Evolutionary conservation across 805 yeast genomes (phyloP).

Genomic region (Wickerhamiella shivajii): DNA sequence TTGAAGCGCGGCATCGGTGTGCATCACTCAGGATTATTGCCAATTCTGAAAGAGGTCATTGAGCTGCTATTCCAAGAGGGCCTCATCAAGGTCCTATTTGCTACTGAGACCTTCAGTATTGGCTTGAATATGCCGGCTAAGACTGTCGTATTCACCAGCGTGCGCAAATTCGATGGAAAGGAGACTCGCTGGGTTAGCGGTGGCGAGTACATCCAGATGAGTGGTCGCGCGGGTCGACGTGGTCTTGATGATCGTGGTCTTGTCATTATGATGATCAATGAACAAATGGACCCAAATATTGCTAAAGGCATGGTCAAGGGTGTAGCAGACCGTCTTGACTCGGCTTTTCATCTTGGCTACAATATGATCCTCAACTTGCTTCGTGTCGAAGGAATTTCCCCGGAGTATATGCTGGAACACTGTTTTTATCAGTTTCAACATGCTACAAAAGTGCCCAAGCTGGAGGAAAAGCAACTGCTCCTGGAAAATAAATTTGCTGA

Average conservation of each 20-base stretch:
- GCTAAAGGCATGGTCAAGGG: constrained; percentile 99
- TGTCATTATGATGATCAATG: constrained; percentile 98
- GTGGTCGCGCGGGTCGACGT: constrained; percentile 99
- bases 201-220: constrained; percentile 99
- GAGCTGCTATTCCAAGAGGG: constrained; percentile 97
- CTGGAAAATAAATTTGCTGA: constrained; percentile 35
- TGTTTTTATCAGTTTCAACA: constrained; percentile 94
- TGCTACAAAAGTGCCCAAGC: constrained; percentile 72
- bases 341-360: constrained; percentile 94
- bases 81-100: constrained; percentile 80
- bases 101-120: constrained; percentile 96
- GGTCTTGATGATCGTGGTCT: constrained; percentile 99
- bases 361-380: constrained; percentile 89
- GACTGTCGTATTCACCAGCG: constrained; percentile 94
- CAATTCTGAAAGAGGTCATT: constrained; percentile 85
- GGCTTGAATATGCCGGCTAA: constrained; percentile 99
- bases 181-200: constrained; percentile 99
- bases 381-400: constrained; percentile 97
- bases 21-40: constrained; percentile 92
- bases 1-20: constrained; percentile 94
- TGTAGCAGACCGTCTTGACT: constrained; percentile 92
- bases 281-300: constrained; percentile 98
- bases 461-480: constrained; percentile 52
- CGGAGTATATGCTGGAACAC: constrained; percentile 89
- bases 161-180: constrained; percentile 95